Conservation (phyloP, 768 basidiomycete species). For the Tylopilus sp. region DNA sequence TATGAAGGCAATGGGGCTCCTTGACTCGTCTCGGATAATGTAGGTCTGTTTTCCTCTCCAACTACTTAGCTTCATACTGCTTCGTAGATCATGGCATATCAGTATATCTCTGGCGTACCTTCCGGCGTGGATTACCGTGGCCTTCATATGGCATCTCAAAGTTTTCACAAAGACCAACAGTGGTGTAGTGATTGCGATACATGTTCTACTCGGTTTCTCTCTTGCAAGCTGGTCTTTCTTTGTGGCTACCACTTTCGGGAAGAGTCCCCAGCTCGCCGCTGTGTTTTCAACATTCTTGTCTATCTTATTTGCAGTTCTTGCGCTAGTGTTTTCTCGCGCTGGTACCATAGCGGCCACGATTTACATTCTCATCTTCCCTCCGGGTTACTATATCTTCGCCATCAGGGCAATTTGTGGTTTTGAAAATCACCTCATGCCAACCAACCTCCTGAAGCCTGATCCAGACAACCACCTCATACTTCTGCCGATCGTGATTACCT, state of each 20-base stretch:
- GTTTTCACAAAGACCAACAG: slow-evolving; percentile 63
- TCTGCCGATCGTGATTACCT: slow-evolving; percentile 59
- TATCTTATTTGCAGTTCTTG: slow-evolving; percentile 65
- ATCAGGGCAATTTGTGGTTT: slow-evolving; percentile 65
- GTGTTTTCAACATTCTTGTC: slow-evolving; percentile 62
- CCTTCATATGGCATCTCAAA: slow-evolving; percentile 59
- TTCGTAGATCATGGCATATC: slow-evolving; percentile 56
- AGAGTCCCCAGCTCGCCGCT: slow-evolving; percentile 70
- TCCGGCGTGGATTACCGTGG: slow-evolving; percentile 71
- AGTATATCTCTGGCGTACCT: slow-evolving; percentile 66
- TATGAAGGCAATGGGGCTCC: slow-evolving; percentile 77
- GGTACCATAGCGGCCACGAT: slow-evolving; percentile 51
- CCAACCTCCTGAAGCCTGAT: slow-evolving; percentile 54
- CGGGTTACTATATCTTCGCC: slow-evolving; percentile 72
- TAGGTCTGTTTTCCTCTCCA: slow-evolving; percentile 29
- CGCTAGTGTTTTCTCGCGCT: slow-evolving; percentile 46
- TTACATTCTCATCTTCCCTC: slow-evolving; percentile 71
- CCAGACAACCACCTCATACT: slow-evolving; percentile 55
- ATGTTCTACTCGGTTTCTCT: slow-evolving; percentile 64
- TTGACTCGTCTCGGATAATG: slow-evolving; percentile 65
- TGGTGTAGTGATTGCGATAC: slow-evolving; percentile 59
- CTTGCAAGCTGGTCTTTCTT: slow-evolving; percentile 74
- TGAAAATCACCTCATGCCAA: slow-evolving; percentile 54
- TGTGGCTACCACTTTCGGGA: slow-evolving; percentile 64
- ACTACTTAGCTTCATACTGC: neutral